These are phyloP conservation scores for Malus domestica DNA, from an alignment of 306 rosid species.

Conservation along the genomic window DNA sequence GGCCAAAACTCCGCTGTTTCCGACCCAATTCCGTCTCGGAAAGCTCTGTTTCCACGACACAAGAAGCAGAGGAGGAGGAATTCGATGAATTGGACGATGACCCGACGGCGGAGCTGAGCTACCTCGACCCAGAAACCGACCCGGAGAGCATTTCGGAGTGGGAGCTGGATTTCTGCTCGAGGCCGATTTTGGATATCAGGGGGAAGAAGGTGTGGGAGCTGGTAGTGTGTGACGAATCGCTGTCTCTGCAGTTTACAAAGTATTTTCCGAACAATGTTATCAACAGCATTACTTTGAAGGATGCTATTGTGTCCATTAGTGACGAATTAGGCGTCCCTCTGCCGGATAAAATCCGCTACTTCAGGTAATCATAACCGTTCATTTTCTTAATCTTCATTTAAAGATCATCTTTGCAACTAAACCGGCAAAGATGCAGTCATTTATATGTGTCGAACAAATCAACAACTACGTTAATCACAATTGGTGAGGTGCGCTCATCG, in stretches of 20 bases:
- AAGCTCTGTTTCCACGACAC: conserved; percentile 49
- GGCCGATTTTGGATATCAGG: conserved; percentile 78
- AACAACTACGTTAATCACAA: neutral
- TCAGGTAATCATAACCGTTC: conserved; percentile 34
- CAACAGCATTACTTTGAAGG: conserved; percentile 80
- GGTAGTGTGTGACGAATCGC: conserved; percentile 72
- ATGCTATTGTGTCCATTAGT: conserved; percentile 50
- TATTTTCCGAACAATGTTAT: conserved; percentile 89
- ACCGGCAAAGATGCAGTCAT: accelerated
- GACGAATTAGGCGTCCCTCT: conserved; percentile 61
- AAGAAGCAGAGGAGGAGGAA: conserved; percentile 29
- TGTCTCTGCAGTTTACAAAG: conserved; percentile 77
- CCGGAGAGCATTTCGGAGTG: conserved; percentile 58
- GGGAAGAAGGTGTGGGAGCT: conserved; percentile 99
- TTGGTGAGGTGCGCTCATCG: neutral
- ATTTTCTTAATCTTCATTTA: neutral
- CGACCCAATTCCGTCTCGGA: conserved; percentile 45
- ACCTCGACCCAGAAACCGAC: conserved; percentile 63
- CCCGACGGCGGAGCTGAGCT: conserved; percentile 68
- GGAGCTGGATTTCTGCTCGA: conserved; percentile 93
- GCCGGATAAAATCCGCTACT: conserved; percentile 80
- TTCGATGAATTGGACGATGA: conserved; percentile 36
- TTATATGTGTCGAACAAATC: neutral
- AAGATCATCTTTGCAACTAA: neutral
- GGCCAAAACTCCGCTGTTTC: conserved; percentile 23